A percentile compares a stretch with the other conserved stretches of the same genome.
Evolutionary conservation across 257 asterid species (phyloP).

Genomic region (Solanum megistacrolobum): DNA sequence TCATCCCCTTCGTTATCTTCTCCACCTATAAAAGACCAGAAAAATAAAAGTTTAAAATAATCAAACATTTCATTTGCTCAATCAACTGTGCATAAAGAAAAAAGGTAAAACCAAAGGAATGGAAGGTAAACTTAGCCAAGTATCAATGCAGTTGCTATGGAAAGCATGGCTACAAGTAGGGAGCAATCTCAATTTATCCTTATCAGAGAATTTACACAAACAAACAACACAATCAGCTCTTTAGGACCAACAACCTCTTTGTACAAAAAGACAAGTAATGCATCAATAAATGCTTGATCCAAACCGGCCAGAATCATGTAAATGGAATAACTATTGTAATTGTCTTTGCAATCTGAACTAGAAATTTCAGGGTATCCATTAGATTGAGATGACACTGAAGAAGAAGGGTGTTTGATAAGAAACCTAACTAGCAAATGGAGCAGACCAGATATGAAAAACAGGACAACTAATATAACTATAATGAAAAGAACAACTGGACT

Average conservation of each 20-base stretch:
- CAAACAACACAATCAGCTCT: slow-evolving; percentile 96
- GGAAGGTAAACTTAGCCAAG: too few species aligned
- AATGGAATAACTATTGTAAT: slow-evolving; percentile 80
- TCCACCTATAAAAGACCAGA: too few species aligned
- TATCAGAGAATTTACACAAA: slow-evolving; percentile 66
- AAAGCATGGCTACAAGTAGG: slow-evolving; percentile 94
- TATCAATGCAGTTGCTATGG: slow-evolving; percentile 77
- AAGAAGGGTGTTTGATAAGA: slow-evolving; percentile 65
- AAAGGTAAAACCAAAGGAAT: too few species aligned
- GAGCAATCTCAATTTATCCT: slow-evolving; percentile 76
- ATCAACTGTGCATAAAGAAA: too few species aligned
- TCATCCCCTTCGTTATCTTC: too few species aligned
- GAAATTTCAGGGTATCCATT: slow-evolving; percentile 49
- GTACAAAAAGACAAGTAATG: slow-evolving; percentile 70
- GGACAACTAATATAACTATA: slow-evolving; percentile 70
- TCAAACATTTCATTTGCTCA: too few species aligned
- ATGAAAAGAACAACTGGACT: slow-evolving; percentile 84
- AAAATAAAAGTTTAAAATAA: too few species aligned
- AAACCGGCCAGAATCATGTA: slow-evolving; percentile 91
- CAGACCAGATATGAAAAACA: slow-evolving; percentile 84
- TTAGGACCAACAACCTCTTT: slow-evolving; percentile 76
- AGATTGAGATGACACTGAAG: slow-evolving; percentile 38
- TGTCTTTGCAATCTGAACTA: slow-evolving; percentile 71
- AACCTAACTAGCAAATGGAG: slow-evolving; percentile 90
- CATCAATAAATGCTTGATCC: slow-evolving; percentile 87